phyloP scores from a whole-genome alignment of 2,329 filamentous ascomycete genomes.

The Calonectria montana region DNA sequence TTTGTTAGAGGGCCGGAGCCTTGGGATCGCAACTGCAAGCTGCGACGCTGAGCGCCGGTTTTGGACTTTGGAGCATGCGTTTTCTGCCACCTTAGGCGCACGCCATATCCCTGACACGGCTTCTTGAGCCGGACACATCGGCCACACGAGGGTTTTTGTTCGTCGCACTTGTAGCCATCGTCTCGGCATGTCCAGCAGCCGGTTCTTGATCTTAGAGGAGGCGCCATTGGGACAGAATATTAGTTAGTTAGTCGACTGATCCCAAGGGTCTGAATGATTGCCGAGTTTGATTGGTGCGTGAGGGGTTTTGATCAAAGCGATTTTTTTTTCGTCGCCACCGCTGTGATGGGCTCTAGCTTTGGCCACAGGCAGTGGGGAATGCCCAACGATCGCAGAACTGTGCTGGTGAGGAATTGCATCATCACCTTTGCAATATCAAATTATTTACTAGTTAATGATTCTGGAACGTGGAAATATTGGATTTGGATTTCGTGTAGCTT shows the following conservation, averaged over 20 bases:
- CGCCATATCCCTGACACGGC: not conserved
- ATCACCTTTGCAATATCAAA: not conserved
- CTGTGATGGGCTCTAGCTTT: not conserved
- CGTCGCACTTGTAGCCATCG: constrained; percentile 11
- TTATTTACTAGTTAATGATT: not conserved
- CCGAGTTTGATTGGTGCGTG: not conserved
- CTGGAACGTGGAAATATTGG: too few species aligned
- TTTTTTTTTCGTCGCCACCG: not conserved
- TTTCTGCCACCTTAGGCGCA: not conserved
- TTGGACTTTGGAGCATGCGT: not conserved
- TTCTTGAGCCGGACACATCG: constrained; percentile 6
- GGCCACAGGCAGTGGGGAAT: not conserved
- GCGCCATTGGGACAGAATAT: not conserved
- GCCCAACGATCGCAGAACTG: not conserved
- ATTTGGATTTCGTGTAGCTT: too few species aligned
- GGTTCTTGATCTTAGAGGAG: not conserved
- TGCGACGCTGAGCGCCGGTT: not conserved
- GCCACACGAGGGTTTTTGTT: not conserved
- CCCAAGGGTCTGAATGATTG: not conserved
- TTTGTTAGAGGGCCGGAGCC: not conserved
- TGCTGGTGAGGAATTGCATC: not conserved
- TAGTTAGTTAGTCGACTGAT: not conserved
- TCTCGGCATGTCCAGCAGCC: constrained; percentile 10
- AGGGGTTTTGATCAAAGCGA: not conserved
- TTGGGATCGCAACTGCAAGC: not conserved